Evolutionary conservation across 1,284 basidiomycete species (phyloP).

Genomic region (Agaricales sp.): DNA sequence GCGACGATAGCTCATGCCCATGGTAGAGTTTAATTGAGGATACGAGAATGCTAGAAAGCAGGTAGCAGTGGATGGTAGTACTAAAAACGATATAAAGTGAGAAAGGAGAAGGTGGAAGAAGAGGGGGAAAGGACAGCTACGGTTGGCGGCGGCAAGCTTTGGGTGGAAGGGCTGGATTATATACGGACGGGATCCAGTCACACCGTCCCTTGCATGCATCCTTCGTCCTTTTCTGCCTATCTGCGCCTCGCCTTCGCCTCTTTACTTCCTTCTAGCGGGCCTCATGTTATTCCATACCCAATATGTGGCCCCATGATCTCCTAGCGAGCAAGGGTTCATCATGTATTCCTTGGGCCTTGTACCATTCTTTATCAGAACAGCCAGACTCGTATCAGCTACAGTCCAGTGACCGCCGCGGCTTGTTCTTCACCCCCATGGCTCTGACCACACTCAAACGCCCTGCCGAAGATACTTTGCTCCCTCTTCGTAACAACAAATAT

Average conservation of each 20-base stretch:
- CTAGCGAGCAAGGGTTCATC: too few species aligned
- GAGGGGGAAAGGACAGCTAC: background rate
- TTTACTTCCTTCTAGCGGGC: background rate
- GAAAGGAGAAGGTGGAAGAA: background rate
- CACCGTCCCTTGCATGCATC: background rate
- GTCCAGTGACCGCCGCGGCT: background rate
- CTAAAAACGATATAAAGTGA: background rate
- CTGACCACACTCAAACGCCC: constrained; percentile 21
- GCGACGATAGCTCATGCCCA: constrained; percentile 85
- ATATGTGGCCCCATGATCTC: too few species aligned
- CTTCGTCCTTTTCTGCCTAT: background rate
- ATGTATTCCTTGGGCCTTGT: too few species aligned
- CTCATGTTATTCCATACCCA: background rate
- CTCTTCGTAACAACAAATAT: constrained; percentile 21
- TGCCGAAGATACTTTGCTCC: constrained; percentile 20
- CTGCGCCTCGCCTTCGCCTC: background rate
- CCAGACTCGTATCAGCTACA: too few species aligned
- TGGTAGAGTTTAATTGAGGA: constrained; percentile 19
- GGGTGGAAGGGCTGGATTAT: background rate
- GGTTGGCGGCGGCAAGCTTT: background rate
- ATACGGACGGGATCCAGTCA: background rate
- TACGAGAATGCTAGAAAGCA: too few species aligned
- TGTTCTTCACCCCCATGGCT: background rate
- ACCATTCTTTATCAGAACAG: too few species aligned
- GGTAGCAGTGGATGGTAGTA: background rate